These are phyloP conservation scores for Colletotrichum falcatum DNA, from an alignment of 2,329 filamentous ascomycete genomes.

Conservation along the genomic window DNA sequence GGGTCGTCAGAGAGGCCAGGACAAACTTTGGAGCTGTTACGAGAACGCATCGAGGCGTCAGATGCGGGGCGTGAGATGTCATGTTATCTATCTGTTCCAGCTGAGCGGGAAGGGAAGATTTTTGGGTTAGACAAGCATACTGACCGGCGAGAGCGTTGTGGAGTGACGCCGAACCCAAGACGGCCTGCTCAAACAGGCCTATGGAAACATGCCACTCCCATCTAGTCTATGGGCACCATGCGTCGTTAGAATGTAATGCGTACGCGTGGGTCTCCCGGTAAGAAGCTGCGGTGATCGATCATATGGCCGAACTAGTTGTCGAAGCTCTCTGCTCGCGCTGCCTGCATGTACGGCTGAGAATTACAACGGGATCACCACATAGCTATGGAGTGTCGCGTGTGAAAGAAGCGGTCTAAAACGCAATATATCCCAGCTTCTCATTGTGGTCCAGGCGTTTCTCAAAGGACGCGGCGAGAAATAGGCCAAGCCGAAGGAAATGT, in stretches of 20 bases:
- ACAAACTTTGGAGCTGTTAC: slow-evolving; percentile 16
- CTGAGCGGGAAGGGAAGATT: slow-evolving; percentile 26
- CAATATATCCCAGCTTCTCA: slow-evolving; percentile 25
- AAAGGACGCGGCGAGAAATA: not conserved
- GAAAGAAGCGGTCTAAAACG: slow-evolving; percentile 29
- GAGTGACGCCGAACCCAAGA: not conserved
- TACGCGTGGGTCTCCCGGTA: not conserved
- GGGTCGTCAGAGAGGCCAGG: not conserved
- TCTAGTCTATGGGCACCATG: slow-evolving; percentile 1
- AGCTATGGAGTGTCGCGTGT: slow-evolving; percentile 10
- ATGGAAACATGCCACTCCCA: slow-evolving; percentile 1
- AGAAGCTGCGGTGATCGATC: slow-evolving; percentile 1
- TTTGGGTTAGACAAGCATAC: slow-evolving; percentile 23
- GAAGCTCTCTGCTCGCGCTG: not conserved
- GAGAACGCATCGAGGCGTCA: slow-evolving; percentile 23
- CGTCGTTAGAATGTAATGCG: not conserved
- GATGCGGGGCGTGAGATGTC: slow-evolving; percentile 8
- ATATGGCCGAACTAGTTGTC: not conserved
- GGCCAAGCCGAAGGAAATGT: not conserved
- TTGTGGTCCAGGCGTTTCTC: slow-evolving; percentile 1
- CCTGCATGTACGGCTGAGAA: slow-evolving; percentile 2
- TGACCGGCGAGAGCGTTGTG: not conserved
- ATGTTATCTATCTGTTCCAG: slow-evolving; percentile 20
- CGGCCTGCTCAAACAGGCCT: not conserved
- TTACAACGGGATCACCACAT: not conserved